phyloP scores from a whole-genome alignment of 164 flowering plant genomes.

The Macadamia integrifolia region DNA sequence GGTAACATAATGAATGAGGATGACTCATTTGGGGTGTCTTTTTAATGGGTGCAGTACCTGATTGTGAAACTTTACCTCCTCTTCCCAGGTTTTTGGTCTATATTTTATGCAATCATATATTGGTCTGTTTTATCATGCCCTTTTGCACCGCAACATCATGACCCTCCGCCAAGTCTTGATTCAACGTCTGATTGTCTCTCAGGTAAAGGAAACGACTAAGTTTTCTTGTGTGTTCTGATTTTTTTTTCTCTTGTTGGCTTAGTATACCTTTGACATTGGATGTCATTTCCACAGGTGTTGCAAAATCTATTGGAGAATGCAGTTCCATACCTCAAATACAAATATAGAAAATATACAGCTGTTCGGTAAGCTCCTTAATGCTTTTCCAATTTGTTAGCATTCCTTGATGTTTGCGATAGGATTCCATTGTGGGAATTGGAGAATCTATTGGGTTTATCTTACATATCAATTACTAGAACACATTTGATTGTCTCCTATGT shows the following conservation, averaged over 20 bases:
- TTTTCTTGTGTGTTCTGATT: neutral
- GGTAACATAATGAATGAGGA: constrained; percentile 24
- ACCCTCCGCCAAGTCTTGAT: constrained; percentile 79
- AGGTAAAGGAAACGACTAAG: constrained; percentile 34
- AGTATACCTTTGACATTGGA: neutral
- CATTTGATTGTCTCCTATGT: constrained; percentile 8
- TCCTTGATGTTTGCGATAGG: neutral
- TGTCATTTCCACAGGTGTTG: constrained; percentile 50
- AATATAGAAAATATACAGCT: constrained; percentile 64
- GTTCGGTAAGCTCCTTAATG: constrained; percentile 44
- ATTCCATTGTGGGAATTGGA: too few species aligned
- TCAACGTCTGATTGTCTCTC: constrained; percentile 76
- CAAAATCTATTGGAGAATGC: constrained; percentile 75
- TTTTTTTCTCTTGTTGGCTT: neutral
- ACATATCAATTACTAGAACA: neutral
- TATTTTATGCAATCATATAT: constrained; percentile 96
- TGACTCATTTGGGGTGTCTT: neutral
- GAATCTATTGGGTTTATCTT: neutral
- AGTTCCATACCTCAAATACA: constrained; percentile 81
- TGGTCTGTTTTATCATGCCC: constrained; percentile 83
- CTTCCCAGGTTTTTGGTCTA: constrained; percentile 85
- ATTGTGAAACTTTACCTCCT: neutral
- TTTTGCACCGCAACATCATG: constrained; percentile 66
- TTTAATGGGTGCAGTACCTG: neutral
- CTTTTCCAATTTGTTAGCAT: constrained; percentile 3